phyloP scores from a whole-genome alignment of 495 filamentous ascomycete genomes.

The Aspergillus campestris region DNA sequence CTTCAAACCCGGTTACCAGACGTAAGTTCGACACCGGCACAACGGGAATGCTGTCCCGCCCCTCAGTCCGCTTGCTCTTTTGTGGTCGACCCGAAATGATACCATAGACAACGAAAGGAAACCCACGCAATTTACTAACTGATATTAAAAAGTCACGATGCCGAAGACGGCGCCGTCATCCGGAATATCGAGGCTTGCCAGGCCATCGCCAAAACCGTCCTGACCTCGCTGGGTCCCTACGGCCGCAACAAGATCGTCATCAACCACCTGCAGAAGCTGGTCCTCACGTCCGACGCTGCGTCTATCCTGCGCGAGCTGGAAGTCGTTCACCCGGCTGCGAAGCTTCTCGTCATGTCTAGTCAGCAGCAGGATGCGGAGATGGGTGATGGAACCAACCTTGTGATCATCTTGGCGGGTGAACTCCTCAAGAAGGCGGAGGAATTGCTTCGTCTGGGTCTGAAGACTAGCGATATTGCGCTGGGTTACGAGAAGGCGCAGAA shows the following conservation, averaged over 20 bases:
- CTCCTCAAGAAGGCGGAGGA: slow-evolving; percentile 96
- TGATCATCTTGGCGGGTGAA: slow-evolving; percentile 93
- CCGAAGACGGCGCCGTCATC: slow-evolving; percentile 97
- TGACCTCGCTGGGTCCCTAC: slow-evolving; percentile 93
- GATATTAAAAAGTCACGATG: slow-evolving; percentile 64
- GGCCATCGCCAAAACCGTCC: slow-evolving; percentile 89
- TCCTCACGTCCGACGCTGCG: slow-evolving; percentile 94
- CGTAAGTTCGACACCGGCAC: slow-evolving; percentile 48
- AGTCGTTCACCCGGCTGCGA: slow-evolving; percentile 96
- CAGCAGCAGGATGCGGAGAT: slow-evolving; percentile 99
- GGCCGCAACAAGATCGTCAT: slow-evolving; percentile 99
- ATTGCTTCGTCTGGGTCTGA: slow-evolving; percentile 86
- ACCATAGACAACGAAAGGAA: neutral
- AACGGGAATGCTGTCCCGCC: slow-evolving; percentile 10
- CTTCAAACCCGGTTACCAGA: slow-evolving; percentile 96
- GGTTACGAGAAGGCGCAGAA: slow-evolving; percentile 93
- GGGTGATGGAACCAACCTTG: slow-evolving; percentile 97
- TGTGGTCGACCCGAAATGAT: too few relatives aligned
- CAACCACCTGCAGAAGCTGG: slow-evolving; percentile 99
- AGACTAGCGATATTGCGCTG: slow-evolving; percentile 90
- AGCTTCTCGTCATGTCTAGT: slow-evolving; percentile 97
- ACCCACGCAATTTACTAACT: slow-evolving; percentile 3
- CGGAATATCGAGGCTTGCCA: slow-evolving; percentile 98
- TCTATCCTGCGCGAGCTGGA: slow-evolving; percentile 96
- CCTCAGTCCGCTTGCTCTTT: too few relatives aligned